Evolutionary conservation across 2,329 filamentous ascomycete genomes (phyloP), one percentile per base, ranked within the genome.

Genomic region (Diaporthe velutina): DNA sequence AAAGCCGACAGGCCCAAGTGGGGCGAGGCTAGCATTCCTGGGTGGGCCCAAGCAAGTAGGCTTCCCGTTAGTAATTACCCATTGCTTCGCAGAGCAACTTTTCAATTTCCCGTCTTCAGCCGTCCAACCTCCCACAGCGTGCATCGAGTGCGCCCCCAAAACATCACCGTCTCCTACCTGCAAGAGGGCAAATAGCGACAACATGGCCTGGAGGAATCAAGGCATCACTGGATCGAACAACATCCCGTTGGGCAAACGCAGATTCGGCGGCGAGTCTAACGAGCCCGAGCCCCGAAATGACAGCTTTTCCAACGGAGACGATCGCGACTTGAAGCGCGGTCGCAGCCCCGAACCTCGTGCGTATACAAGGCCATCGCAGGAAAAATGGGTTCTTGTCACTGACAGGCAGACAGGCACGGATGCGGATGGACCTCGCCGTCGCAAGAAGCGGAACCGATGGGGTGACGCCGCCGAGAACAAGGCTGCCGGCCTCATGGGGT

Each of bases 361-460:
- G 90, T 87, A 48, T 33, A 70, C 15, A 55, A 30, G 30, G 19
- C 40, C 38, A 35, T 10, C 57, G 28, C 8, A 15, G 50, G 54
- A 28, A n/a, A 68, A 8, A 35, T 30, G 61, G 6, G 8, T 35
- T 35, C 70, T 19, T 33, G 70, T 68, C n/a, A 58, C 73, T 79
- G 77, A 79, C 48, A 25, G 50, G 22, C 75, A 48, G 25, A 82
- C 85, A 82, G 88, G 89, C 78, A 85, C 88, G 77, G 89, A 90
- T 75, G 83, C 84, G 68, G 96, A 98, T 85, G 96, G 95, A 74
- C 91, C 93, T 77, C 94, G 94, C 83, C 94, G 94, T 81, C 95
- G 97, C 84, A 98, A 98, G 92, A 98, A 98, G 93, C 94, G 96
- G 84, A 99, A 99, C 84, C 93, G 97, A 83, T 99, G 97, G 97